These are phyloP conservation scores for Nemania abortiva DNA, from an alignment of 2,329 filamentous ascomycete genomes.

Conservation along the genomic window DNA sequence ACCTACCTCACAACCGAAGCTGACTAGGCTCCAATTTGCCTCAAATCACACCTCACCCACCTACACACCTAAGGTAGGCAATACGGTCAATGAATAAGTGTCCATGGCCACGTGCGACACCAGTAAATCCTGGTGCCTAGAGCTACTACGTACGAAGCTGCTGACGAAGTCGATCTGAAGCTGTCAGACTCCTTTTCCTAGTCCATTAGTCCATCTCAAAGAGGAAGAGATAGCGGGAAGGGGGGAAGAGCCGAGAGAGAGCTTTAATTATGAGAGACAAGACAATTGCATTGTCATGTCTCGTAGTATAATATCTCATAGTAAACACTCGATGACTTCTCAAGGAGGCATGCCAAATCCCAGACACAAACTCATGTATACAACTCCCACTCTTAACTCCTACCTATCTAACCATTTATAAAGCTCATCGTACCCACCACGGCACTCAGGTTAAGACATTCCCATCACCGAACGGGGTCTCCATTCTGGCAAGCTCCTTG, in stretches of 20 bases:
- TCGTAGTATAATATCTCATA: constrained; percentile 20
- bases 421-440: constrained; percentile 17
- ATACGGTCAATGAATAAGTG: neutral
- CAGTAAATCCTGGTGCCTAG: constrained; percentile 28
- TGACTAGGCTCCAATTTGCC: constrained; percentile 6
- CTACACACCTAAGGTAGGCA: neutral
- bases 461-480: constrained; percentile 1
- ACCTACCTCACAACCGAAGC: neutral
- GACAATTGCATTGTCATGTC: constrained; percentile 13
- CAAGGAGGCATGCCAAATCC: constrained; percentile 20
- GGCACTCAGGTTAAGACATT: constrained; percentile 13
- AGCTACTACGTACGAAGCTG: constrained; percentile 2
- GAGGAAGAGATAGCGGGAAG: neutral
- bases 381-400: constrained; percentile 30
- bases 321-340: constrained; percentile 1
- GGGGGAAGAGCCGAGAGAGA: neutral
- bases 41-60: too few species aligned
- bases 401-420: constrained; percentile 29
- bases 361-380: constrained; percentile 28
- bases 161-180: constrained; percentile 9
- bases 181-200: neutral
- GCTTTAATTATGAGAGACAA: neutral
- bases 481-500: constrained; percentile 18
- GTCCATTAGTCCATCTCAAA: neutral
- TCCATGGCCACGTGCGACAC: neutral